A percentile compares a stretch with the other conserved stretches of the same genome.
Evolutionary conservation across 352 stramenopile species (phyloP).

Genomic region (Phytophthora syringae): DNA sequence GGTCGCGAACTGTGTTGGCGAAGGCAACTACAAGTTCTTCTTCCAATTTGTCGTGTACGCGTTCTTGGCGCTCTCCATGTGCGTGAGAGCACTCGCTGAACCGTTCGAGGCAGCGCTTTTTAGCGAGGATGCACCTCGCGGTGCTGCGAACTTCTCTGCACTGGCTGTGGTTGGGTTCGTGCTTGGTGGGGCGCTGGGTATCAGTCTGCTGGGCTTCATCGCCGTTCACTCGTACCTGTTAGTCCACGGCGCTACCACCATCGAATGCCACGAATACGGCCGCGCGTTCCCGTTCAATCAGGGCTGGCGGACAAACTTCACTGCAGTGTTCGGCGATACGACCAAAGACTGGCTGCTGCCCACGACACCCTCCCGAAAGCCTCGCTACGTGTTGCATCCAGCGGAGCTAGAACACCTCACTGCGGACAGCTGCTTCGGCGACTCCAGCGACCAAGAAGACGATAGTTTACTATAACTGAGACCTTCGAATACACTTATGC

Average conservation of each 20-base stretch:
- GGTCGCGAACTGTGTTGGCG: slow-evolving; percentile 89
- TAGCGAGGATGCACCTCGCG: slow-evolving; percentile 21
- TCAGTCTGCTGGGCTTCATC: slow-evolving; percentile 80
- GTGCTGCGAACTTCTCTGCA: slow-evolving; percentile 41
- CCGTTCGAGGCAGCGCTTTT: slow-evolving; percentile 51
- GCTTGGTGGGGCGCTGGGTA: slow-evolving; percentile 65
- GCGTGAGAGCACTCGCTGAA: slow-evolving; percentile 58
- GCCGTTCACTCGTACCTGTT: slow-evolving; percentile 78
- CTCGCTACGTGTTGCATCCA: slow-evolving; percentile 44
- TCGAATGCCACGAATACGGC: slow-evolving; percentile 82
- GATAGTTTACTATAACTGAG: slow-evolving; percentile 56
- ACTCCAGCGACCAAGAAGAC: slow-evolving; percentile 59
- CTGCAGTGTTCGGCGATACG: slow-evolving; percentile 58
- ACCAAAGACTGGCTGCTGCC: slow-evolving; percentile 68
- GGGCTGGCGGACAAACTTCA: slow-evolving; percentile 66
- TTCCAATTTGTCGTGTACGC: slow-evolving; percentile 86
- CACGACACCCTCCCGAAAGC: slow-evolving; percentile 24
- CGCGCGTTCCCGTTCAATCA: slow-evolving; percentile 69
- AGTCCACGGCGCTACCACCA: slow-evolving; percentile 70
- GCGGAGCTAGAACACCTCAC: slow-evolving; percentile 56
- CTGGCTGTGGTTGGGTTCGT: slow-evolving; percentile 74
- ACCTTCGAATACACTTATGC: slow-evolving; percentile 21
- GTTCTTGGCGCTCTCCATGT: slow-evolving; percentile 69
- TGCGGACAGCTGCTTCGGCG: slow-evolving; percentile 50
- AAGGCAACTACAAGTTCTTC: slow-evolving; percentile 90